These are phyloP conservation scores for Thielaviopsis musarum DNA, from an alignment of 2,329 filamentous ascomycete genomes.

Conservation along the genomic window DNA sequence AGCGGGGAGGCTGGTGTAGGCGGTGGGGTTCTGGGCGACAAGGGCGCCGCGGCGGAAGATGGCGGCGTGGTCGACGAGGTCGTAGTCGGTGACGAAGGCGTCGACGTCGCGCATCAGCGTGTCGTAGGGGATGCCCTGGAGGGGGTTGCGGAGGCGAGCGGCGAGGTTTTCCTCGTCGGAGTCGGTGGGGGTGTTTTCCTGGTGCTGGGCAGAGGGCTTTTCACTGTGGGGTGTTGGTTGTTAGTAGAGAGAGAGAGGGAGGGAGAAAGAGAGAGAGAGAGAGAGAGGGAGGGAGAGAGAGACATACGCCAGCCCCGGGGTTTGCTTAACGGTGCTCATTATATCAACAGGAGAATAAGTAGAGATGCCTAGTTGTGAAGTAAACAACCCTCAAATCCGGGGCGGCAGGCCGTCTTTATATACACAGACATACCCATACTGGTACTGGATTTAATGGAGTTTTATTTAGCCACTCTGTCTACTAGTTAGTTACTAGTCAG, in stretches of 20 bases:
- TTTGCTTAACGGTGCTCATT: conserved; percentile 1
- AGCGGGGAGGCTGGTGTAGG: conserved; percentile 14
- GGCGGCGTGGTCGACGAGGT: conserved; percentile 31
- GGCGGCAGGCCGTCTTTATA: no score
- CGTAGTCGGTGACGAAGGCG: conserved; percentile 31
- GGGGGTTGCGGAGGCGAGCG: conserved; percentile 27
- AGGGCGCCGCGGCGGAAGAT: conserved; percentile 23
- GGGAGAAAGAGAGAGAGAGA: no score
- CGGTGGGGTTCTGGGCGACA: conserved; percentile 19
- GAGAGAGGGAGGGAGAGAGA: no score
- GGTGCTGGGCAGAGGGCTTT: conserved; percentile 12
- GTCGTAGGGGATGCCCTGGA: conserved; percentile 31
- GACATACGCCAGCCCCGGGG: neutral
- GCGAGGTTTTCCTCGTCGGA: conserved; percentile 10
- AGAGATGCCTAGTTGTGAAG: no score
- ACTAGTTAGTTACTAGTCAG: no score
- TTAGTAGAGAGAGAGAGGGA: no score
- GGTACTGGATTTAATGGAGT: no score
- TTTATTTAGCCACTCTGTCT: no score
- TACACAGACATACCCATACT: no score
- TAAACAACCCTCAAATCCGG: no score
- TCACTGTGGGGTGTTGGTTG: neutral
- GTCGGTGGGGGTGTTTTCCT: conserved; percentile 22
- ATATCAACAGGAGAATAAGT: no score
- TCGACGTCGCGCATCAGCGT: conserved; percentile 36